Evolutionary conservation across 768 basidiomycete species (phyloP), one percentile per base, ranked within the genome.

Genomic region (Tubosaeta brunneosetosa): DNA sequence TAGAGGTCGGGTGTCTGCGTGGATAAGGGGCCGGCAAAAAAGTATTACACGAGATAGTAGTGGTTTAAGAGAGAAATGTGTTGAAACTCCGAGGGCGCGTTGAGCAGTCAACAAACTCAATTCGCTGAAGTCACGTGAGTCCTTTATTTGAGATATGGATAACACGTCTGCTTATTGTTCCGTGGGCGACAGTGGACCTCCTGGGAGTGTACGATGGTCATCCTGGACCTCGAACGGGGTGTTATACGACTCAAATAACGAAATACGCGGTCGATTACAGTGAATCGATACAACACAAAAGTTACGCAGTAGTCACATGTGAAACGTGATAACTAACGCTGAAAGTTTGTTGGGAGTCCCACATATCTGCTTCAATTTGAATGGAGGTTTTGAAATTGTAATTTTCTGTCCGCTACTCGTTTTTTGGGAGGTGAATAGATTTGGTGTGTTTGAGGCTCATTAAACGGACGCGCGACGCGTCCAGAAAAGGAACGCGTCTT

Each of bases 51-150:
- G 56, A 69, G 78, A 74, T 74, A 72, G 70, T 79, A 71, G 75
- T 76, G 74, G 77, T 79, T 71, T 63, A 71, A 69, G 64, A 64
- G 64, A 71, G 68, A 66, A 68, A 62, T 53, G 61, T 67, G 70
- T 71, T 71, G 50, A 73, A 71, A 72, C 70, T 71, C 70, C 70
- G 70, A 69, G 68, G 61, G 66, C 67, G 68, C 67, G 68, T 71
- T 63, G 56, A 66, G 69, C 66, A 68, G 69, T 69, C 68, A 69
- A 69, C 68, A 69, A 69, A 69, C 68, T 71, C 68, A 69, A 69
- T 69, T 69, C 68, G 58, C 68, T 57, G 58, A 56, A 69, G 68
- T 69, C 68, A 69, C 68, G 68, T 69, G 68, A 69, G 68, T 37
- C 38, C 40, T 25, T 29, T 64, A 69, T 69, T 58, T 64, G 65